A percentile compares a stretch with the other conserved stretches of the same genome.
These are phyloP conservation scores for Suillus paluster DNA, from an alignment of 768 basidiomycete genomes.

Conservation along the genomic window DNA sequence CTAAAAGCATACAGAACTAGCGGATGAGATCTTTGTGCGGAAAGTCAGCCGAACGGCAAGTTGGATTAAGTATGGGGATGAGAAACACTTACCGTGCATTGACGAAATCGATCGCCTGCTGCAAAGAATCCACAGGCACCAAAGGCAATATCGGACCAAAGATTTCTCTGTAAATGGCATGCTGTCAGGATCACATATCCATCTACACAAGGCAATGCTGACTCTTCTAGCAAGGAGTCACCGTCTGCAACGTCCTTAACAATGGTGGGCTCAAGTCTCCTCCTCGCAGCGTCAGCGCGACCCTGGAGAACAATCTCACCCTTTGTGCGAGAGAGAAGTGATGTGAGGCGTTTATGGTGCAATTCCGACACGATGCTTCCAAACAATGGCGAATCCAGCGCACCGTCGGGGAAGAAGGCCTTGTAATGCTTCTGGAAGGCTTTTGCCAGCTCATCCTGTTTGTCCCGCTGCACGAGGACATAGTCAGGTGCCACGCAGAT, in stretches of 20 bases:
- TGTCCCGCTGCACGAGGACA: constrained; percentile 42
- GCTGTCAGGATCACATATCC: not conserved
- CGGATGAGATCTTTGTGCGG: constrained; percentile 51
- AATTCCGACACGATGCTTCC: constrained; percentile 55
- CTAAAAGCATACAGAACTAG: constrained; percentile 71
- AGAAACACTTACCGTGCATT: constrained; percentile 50
- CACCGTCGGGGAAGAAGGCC: constrained; percentile 58
- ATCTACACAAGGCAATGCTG: constrained; percentile 20
- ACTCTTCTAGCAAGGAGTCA: constrained; percentile 69
- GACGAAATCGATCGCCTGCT: constrained; percentile 60
- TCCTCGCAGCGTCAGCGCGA: constrained; percentile 39
- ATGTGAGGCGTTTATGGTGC: constrained; percentile 60
- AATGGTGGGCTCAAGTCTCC: constrained; percentile 63
- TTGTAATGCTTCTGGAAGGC: constrained; percentile 47
- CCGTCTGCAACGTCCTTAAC: constrained; percentile 54
- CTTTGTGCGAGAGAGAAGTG: constrained; percentile 55
- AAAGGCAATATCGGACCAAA: constrained; percentile 77
- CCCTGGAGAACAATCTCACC: constrained; percentile 54
- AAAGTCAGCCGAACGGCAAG: constrained; percentile 1
- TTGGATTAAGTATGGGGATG: not conserved
- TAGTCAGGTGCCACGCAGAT: constrained; percentile 52
- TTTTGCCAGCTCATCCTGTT: constrained; percentile 51
- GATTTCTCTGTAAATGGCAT: constrained; percentile 54
- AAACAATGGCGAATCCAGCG: constrained; percentile 47
- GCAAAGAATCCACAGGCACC: constrained; percentile 55